phyloP scores from a whole-genome alignment of 2,329 filamentous ascomycete genomes.

The Penicillium sp. region DNA sequence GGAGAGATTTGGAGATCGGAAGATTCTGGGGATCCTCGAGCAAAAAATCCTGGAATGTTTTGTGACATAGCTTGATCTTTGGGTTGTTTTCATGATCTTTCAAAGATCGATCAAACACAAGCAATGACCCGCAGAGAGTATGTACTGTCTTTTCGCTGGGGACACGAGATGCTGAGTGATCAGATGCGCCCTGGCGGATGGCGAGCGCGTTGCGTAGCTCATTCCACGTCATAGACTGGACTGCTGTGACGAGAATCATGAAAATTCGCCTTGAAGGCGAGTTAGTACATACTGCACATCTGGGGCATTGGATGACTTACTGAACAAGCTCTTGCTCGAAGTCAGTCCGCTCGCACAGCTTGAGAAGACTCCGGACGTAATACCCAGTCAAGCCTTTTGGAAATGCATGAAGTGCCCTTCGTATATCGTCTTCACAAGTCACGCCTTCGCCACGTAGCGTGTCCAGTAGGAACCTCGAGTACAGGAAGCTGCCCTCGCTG shows the following conservation, averaged over 20 bases:
- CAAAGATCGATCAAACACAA: too few species aligned
- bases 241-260: neutral
- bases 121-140: neutral
- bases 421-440: slow-evolving; percentile 2
- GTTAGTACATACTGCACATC: too few species aligned
- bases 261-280: slow-evolving; percentile 1
- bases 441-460: slow-evolving; percentile 1
- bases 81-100: neutral
- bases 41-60: neutral
- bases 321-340: neutral
- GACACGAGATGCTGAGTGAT: neutral
- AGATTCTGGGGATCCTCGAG: neutral
- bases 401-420: slow-evolving; percentile 1
- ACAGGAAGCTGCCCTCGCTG: slow-evolving; percentile 5
- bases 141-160: neutral
- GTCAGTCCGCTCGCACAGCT: neutral
- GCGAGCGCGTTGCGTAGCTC: neutral
- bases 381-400: slow-evolving; percentile 3
- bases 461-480: slow-evolving; percentile 2
- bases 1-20: neutral
- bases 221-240: slow-evolving; percentile 1
- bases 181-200: neutral
- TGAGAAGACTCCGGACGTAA: slow-evolving; percentile 3
- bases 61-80: slow-evolving; percentile 1
- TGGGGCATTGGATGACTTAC: too few species aligned